phyloP scores from a whole-genome alignment of 805 yeast species.

The Candida insectorum region DNA sequence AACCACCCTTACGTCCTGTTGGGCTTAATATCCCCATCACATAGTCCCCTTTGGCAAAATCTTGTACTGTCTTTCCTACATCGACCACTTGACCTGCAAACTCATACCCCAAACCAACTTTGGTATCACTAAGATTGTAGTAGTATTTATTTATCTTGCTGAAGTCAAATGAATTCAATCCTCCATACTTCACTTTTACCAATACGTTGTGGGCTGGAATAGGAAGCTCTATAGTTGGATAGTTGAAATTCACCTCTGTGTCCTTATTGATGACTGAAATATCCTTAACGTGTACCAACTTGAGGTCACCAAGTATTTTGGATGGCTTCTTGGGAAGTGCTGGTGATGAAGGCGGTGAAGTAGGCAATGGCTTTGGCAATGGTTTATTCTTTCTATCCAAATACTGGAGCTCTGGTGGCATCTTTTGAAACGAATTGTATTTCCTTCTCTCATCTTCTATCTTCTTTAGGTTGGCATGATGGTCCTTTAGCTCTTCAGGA shows the following conservation, averaged over 20 bases:
- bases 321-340: background rate
- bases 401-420: conserved; percentile 41
- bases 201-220: conserved; percentile 46
- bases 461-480: conserved; percentile 25
- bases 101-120: conserved; percentile 67
- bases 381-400: conserved; percentile 21
- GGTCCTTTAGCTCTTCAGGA: conserved; percentile 31
- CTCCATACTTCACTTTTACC: conserved; percentile 56
- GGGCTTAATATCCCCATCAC: conserved; percentile 64
- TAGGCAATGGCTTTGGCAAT: conserved; percentile 9
- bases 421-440: conserved; percentile 33
- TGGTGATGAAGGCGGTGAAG: conserved; percentile 3
- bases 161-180: conserved; percentile 65
- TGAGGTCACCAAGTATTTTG: conserved; percentile 42
- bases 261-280: conserved; percentile 40
- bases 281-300: conserved; percentile 50
- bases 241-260: conserved; percentile 51
- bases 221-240: conserved; percentile 48
- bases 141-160: conserved; percentile 55
- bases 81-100: conserved; percentile 58
- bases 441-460: conserved; percentile 24
- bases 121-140: conserved; percentile 49
- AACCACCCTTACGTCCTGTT: conserved; percentile 49
- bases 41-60: conserved; percentile 53
- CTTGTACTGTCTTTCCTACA: conserved; percentile 43